A percentile compares a stretch with the other conserved stretches of the same genome.
These are phyloP conservation scores for Pseudopithomyces chartarum DNA, from an alignment of 2,329 filamentous ascomycete species.

Conservation along the genomic window DNA sequence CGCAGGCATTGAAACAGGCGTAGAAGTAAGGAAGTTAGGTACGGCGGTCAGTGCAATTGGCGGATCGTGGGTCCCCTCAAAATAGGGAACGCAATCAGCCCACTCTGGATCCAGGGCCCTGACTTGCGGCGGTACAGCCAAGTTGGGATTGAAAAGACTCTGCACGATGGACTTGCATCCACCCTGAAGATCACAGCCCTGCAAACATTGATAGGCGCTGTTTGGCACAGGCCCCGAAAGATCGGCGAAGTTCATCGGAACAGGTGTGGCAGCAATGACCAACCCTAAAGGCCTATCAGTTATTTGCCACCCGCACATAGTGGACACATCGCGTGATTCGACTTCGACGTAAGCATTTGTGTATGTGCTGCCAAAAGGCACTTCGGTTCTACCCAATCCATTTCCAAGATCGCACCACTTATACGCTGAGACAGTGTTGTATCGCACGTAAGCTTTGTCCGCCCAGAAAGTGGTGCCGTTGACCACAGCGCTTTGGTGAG, in stretches of 20 bases:
- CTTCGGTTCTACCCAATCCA: not conserved
- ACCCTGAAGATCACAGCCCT: not conserved
- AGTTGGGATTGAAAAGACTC: not conserved
- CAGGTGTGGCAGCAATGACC: conserved; percentile 8
- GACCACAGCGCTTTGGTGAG: conserved; percentile 6
- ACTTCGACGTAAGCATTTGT: not conserved
- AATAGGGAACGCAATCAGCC: conserved; percentile 10
- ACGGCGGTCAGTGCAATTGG: conserved; percentile 10
- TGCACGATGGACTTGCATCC: conserved; percentile 1
- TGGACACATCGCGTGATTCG: conserved; percentile 6
- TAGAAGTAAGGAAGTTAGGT: not conserved
- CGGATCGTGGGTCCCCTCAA: conserved; percentile 10
- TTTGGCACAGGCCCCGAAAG: conserved; percentile 2
- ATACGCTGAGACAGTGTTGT: conserved; percentile 11
- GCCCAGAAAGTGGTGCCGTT: conserved; percentile 11
- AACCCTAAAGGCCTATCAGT: not conserved
- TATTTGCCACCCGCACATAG: conserved; percentile 1
- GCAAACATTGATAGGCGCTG: conserved; percentile 8
- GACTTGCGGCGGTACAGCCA: conserved; percentile 11
- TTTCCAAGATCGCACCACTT: conserved; percentile 5
- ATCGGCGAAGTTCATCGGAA: conserved; percentile 11
- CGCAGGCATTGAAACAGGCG: not conserved
- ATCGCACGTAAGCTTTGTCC: conserved; percentile 14
- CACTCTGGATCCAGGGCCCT: conserved; percentile 9
- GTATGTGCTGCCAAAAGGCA: conserved; percentile 1